These are phyloP conservation scores for Fragaria vesca DNA, from an alignment of 306 rosid species.

Conservation along the genomic window DNA sequence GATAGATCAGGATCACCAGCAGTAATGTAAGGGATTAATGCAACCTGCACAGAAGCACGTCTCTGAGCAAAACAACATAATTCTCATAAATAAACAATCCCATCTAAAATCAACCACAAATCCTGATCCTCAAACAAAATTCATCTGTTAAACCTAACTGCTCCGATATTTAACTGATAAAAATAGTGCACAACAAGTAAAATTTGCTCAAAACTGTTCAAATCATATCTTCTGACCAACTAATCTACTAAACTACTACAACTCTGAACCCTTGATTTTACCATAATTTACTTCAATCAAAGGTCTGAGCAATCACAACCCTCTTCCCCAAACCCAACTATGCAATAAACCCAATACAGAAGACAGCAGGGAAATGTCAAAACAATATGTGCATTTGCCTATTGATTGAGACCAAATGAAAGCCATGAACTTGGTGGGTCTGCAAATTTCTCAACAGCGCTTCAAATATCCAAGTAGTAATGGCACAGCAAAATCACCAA, in stretches of 20 bases:
- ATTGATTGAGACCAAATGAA: background rate
- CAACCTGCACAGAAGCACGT: slow-evolving; percentile 56
- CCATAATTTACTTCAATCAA: background rate
- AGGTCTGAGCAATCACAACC: background rate
- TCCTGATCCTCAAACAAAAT: background rate
- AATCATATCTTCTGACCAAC: background rate
- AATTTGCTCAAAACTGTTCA: background rate
- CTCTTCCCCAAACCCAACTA: background rate
- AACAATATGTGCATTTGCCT: background rate
- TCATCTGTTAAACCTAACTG: background rate
- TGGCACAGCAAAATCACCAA: background rate
- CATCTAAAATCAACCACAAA: background rate
- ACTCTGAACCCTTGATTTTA: background rate
- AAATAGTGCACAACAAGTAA: background rate
- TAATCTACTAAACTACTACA: background rate
- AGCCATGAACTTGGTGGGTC: background rate
- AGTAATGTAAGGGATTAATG: slow-evolving; percentile 83
- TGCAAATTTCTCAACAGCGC: background rate
- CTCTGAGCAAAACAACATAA: slow-evolving; percentile 23
- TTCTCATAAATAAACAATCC: background rate
- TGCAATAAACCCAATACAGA: background rate
- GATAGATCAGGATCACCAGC: slow-evolving; percentile 97
- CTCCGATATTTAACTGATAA: background rate
- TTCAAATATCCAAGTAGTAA: no score
- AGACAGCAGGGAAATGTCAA: background rate